Evolutionary conservation across 768 basidiomycete species (phyloP), one percentile per base, ranked within the genome.

Genomic region (Russula brevipes): DNA sequence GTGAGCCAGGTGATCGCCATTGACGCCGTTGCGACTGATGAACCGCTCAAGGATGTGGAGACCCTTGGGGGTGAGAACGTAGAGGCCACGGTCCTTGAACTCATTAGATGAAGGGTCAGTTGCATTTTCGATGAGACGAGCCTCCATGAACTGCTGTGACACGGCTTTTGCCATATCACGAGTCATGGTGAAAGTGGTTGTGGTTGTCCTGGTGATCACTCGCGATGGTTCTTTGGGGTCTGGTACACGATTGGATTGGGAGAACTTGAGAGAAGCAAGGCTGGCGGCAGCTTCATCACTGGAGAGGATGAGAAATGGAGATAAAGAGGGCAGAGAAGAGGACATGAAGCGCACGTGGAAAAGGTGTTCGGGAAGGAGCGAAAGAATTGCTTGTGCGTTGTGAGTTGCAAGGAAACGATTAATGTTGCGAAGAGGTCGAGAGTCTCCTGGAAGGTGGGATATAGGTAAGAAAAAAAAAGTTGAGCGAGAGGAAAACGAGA

Each of bases 91-190:
- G 70, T 99, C 97, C 78, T 98, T 98, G 87, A 99, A 99, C 44
- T 91, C 81, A 69, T 88, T 87, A 16, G 89, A 89, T 24, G 82
- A 80, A 39, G 89, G 88, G 76, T 99, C 97, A 17, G 91, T 85
- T 17, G 94, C 96, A 73, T 98, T 98, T 77, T 98, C 95, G 68
- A 98, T 94, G 66, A 98, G 82, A 67, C 94, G 91, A 61, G 97
- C 94, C 69, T 98, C 97, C 93, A 99, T 97, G 73, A 98, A 98
- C 73, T 98, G 94, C 76, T 99, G 97, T 78, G 93, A 91, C 88
- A 99, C 98, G 38, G 93, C 94, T 78, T 98, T 98, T 66, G 97
- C 97, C 91, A 99, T 98, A 50, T 99, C 97, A 69, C 97, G 89
- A 69, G 94, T 93, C 97, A 99, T 98, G 65, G 94, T 94, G 79